Evolutionary conservation across 257 asterid species (phyloP), one percentile per base, ranked within the genome.

Genomic region (Lavandula angustifolia): DNA sequence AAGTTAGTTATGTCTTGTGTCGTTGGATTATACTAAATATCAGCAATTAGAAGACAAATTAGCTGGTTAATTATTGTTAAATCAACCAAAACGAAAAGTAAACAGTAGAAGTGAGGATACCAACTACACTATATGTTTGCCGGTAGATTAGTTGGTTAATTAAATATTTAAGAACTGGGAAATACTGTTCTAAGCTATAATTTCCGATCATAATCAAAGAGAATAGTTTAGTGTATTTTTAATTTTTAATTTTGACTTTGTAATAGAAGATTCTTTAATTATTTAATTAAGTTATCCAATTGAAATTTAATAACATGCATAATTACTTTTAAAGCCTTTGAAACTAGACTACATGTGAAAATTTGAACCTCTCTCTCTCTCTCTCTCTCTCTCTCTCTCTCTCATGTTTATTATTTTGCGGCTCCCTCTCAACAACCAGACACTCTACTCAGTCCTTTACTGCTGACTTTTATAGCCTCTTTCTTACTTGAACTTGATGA

Each of bases 391-490:
- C 43, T 38, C 10, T 38, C 10, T 38, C 10, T 38, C 10, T 38
- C 9, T 38, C 43, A 3, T 38, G 10, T 58, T 66, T 64, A 54
- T 11, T 32, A 41, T 43, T 66, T 60, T 76, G 67, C 70, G 62
- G 66, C 70, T 47, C 8, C 7, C 13, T 46, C 66, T 64, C 62
- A 60, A 60, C 46, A 60, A 44, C 59, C 64, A 40, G 32, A 33
- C 31, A 32, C 64, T 12, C 54, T n/a, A n/a, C n/a, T n/a, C 60
- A 63, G 68, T 71, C 75, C 42, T 42, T 72, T 37, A 18, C 4
- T 68, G 34, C 40, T 68, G 73, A 77, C 78, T 69, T 76, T 68
- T 58, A 31, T 17, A 62, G 14, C 54, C 54, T 50, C 32, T 56
- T 60, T 56, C 68, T 50, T 50, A 66, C 68, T 54, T 54, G 32